Conservation (phyloP, 345 rosid genomes). For the Nasturtium officinale region DNA sequence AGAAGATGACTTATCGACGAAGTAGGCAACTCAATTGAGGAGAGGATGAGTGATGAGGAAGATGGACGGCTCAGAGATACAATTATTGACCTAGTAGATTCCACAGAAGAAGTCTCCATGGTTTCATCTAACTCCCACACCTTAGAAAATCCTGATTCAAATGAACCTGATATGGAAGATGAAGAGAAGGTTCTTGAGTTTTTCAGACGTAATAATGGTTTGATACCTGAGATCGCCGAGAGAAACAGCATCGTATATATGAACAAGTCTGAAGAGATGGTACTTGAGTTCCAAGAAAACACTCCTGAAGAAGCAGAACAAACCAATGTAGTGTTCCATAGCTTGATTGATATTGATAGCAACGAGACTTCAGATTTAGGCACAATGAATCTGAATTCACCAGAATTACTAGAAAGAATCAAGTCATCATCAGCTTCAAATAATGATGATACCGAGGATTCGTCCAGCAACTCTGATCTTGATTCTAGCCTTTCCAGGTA, state of each 20-base stretch:
- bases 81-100: background rate
- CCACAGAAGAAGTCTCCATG: background rate
- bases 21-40: slow-evolving; percentile 23
- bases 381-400: background rate
- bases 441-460: slow-evolving; percentile 40
- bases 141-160: slow-evolving; percentile 12
- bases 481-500: slow-evolving; percentile 30
- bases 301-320: slow-evolving; percentile 25
- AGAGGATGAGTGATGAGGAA: slow-evolving; percentile 22
- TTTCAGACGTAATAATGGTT: slow-evolving; percentile 28
- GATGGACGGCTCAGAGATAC: slow-evolving; percentile 15
- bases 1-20: slow-evolving; percentile 27
- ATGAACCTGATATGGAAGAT: slow-evolving; percentile 29
- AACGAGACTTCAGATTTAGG: slow-evolving; percentile 8
- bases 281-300: slow-evolving; percentile 21
- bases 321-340: background rate
- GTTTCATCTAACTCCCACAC: slow-evolving; percentile 21
- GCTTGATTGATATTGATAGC: slow-evolving; percentile 22
- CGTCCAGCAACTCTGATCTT: slow-evolving; percentile 42
- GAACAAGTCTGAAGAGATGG: slow-evolving; percentile 26
- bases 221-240: slow-evolving; percentile 1
- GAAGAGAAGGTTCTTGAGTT: slow-evolving; percentile 36
- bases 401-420: background rate
- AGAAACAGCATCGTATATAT: slow-evolving; percentile 1
- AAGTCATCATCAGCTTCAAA: slow-evolving; percentile 28